Evolutionary conservation across 306 rosid genomes (phyloP).

Genomic region (Geum urbanum): DNA sequence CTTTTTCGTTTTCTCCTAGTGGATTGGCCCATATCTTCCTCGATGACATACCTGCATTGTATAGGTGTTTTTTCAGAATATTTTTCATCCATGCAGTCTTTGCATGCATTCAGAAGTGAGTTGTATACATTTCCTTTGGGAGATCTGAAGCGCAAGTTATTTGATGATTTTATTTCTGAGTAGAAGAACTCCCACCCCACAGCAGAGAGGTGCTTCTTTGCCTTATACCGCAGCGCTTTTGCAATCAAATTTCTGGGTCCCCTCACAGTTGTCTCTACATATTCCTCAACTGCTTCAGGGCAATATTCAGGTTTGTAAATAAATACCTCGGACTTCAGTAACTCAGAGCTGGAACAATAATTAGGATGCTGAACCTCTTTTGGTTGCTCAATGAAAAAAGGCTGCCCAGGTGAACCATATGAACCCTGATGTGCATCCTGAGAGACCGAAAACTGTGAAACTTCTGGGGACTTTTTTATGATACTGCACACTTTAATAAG

Average conservation of each 20-base stretch:
- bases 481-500: slow-evolving; percentile 8
- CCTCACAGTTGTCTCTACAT: not conserved
- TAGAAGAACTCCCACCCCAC: slow-evolving; percentile 15
- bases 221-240: slow-evolving; percentile 1
- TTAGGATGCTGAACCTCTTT: not conserved
- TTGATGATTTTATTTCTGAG: not conserved
- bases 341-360: not conserved
- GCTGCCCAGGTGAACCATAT: not conserved
- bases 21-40: slow-evolving; percentile 28
- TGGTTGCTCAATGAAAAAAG: not conserved
- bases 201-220: slow-evolving; percentile 21
- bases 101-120: slow-evolving; percentile 48
- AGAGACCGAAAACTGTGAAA: slow-evolving; percentile 4
- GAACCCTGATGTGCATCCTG: not conserved
- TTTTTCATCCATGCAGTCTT: slow-evolving; percentile 27
- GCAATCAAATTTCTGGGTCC: not conserved
- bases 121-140: slow-evolving; percentile 25
- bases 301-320: slow-evolving; percentile 15
- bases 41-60: slow-evolving; percentile 17
- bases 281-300: slow-evolving; percentile 8
- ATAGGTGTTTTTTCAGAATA: slow-evolving; percentile 17
- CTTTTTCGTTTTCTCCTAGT: slow-evolving; percentile 12
- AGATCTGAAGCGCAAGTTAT: slow-evolving; percentile 33
- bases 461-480: not conserved
- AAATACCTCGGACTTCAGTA: not conserved